Evolutionary conservation across 139 green algal species (phyloP).

Genomic region (Coccomyxa sp.): DNA sequence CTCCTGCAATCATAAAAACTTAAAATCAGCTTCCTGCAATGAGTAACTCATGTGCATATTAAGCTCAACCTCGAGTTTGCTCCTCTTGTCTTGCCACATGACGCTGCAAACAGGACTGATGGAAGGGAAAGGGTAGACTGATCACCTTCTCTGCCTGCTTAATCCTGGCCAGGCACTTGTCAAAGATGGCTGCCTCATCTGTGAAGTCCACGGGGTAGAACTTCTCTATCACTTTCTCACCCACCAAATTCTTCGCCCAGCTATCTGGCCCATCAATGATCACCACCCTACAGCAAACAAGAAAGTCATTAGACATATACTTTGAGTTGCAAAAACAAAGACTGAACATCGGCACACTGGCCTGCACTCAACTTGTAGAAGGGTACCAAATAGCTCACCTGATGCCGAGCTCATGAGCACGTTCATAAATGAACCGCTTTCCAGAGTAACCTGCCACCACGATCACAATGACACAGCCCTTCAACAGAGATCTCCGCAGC

Average conservation of each 20-base stretch:
- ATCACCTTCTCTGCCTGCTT: constrained; percentile 22
- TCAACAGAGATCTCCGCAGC: constrained; percentile 66
- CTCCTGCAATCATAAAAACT: constrained; percentile 23
- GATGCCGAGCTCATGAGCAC: constrained; percentile 74
- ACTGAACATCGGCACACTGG: neutral
- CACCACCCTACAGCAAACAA: constrained; percentile 26
- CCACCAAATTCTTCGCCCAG: constrained; percentile 60
- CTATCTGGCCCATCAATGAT: constrained; percentile 83
- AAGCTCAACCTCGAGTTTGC: too few species aligned
- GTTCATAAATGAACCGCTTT: constrained; percentile 86
- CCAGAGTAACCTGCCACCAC: constrained; percentile 78
- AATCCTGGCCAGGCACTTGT: constrained; percentile 57
- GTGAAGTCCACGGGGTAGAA: constrained; percentile 82
- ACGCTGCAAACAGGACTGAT: too few species aligned
- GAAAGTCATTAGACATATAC: neutral
- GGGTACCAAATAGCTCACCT: constrained; percentile 1
- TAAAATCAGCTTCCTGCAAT: too few species aligned
- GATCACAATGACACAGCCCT: constrained; percentile 77
- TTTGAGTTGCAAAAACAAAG: too few species aligned
- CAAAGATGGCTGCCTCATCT: constrained; percentile 74
- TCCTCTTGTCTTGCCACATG: too few species aligned
- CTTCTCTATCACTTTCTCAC: constrained; percentile 70
- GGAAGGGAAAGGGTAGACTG: too few species aligned
- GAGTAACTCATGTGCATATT: too few species aligned
- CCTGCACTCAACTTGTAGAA: too few species aligned